Evolutionary conservation across 495 filamentous ascomycete genomes (phyloP).

Genomic region (Xylaria castorea): DNA sequence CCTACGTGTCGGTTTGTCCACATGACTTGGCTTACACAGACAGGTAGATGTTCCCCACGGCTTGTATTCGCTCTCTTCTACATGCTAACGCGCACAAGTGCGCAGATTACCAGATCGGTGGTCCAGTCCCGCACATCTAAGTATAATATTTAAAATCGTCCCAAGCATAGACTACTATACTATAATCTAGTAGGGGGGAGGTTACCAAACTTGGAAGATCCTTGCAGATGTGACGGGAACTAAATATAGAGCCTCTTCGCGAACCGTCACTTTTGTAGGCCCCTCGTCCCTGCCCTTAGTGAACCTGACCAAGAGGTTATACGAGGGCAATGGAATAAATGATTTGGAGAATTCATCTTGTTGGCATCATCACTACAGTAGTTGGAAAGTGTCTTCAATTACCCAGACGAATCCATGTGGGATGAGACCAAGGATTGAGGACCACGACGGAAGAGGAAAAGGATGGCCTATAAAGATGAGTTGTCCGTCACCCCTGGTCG

Average conservation of each 20-base stretch:
- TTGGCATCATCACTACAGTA: neutral
- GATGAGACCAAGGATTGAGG: neutral
- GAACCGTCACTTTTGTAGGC: neutral
- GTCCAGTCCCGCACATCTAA: neutral
- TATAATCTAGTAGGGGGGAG: neutral
- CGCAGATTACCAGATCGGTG: conserved; percentile 12
- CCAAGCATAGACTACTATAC: neutral
- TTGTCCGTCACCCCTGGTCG: conserved; percentile 26
- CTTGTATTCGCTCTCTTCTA: neutral
- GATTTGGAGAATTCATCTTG: neutral
- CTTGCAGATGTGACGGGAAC: conserved; percentile 18
- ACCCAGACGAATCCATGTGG: conserved; percentile 1
- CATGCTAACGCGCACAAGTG: neutral
- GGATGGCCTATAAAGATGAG: conserved; percentile 24
- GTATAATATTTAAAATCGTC: neutral
- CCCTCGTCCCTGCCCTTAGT: neutral
- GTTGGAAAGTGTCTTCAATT: neutral
- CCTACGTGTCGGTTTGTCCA: conserved; percentile 29
- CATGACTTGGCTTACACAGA: conserved; percentile 25
- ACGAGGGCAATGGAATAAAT: neutral
- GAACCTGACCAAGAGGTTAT: neutral
- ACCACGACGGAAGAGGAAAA: conserved; percentile 19
- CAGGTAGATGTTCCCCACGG: neutral
- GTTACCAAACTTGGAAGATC: conserved; percentile 5
- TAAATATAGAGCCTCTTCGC: conserved; percentile 15